These are phyloP conservation scores for Chaetothyriales sp. DNA, from an alignment of 2,329 filamentous ascomycete genomes.

Conservation along the genomic window DNA sequence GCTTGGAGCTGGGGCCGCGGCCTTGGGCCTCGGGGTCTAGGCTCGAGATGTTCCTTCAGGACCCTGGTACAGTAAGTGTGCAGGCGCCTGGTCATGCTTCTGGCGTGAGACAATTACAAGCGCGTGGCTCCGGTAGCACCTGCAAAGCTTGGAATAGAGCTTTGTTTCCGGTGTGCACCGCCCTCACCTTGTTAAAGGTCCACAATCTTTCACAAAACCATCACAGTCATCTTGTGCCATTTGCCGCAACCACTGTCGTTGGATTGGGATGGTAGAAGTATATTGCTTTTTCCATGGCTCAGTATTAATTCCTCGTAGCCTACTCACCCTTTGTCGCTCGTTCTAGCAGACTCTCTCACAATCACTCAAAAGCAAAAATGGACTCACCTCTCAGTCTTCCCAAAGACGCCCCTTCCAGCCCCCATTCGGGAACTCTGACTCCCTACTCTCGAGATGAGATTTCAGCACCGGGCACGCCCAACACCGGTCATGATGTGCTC, in stretches of 20 bases:
- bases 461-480: slow-evolving; percentile 18
- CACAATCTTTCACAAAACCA: neutral
- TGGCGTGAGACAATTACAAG: neutral
- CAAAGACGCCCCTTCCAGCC: neutral
- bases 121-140: neutral
- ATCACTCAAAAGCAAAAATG: neutral
- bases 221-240: neutral
- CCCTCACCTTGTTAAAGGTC: neutral
- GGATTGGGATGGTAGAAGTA: neutral
- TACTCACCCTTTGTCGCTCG: neutral
- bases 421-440: neutral
- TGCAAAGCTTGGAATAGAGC: neutral
- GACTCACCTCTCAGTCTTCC: neutral
- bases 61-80: neutral
- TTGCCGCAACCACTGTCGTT: neutral
- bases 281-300: neutral
- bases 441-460: neutral
- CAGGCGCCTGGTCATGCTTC: neutral
- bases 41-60: neutral
- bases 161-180: neutral
- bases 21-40: neutral
- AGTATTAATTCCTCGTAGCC: neutral
- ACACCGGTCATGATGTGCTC: slow-evolving; percentile 30
- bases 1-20: neutral
- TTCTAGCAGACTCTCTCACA: neutral